phyloP scores from a whole-genome alignment of 1,284 basidiomycete genomes.

The Cronartium ribicola region DNA sequence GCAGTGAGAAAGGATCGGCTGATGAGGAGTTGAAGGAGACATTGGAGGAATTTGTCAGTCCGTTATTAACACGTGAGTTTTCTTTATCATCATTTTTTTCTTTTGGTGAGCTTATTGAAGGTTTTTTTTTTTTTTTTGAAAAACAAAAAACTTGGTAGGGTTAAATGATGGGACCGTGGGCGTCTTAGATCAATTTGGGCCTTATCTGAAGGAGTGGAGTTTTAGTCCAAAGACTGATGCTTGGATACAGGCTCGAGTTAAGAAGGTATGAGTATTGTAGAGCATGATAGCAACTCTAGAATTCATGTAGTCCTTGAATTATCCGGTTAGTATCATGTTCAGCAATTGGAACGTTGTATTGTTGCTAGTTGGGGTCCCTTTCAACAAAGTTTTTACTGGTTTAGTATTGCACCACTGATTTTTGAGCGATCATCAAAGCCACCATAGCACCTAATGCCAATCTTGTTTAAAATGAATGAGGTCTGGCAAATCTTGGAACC shows the following conservation, averaged over 20 bases:
- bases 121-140: slow-evolving; percentile 1
- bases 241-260: slow-evolving; percentile 19
- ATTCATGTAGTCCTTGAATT: too few relatives aligned
- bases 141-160: neutral
- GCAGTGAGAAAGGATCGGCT: neutral
- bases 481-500: too few relatives aligned
- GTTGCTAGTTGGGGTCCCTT: too few relatives aligned
- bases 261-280: neutral
- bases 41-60: slow-evolving; percentile 14
- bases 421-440: too few relatives aligned
- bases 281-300: too few relatives aligned
- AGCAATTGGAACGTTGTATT: too few relatives aligned
- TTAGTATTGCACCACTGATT: too few relatives aligned
- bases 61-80: slow-evolving; percentile 29
- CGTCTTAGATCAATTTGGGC: slow-evolving; percentile 28
- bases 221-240: slow-evolving; percentile 19
- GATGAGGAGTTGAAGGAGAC: slow-evolving; percentile 1
- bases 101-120: neutral
- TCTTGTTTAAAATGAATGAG: too few relatives aligned
- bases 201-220: slow-evolving; percentile 34
- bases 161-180: slow-evolving; percentile 29
- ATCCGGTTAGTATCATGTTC: too few relatives aligned
- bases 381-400: too few relatives aligned
- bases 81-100: neutral
- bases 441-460: too few relatives aligned